Base-by-base conservation (phyloP, 2,329 filamentous ascomycete genomes). In the Alternaria longipes region DNA sequence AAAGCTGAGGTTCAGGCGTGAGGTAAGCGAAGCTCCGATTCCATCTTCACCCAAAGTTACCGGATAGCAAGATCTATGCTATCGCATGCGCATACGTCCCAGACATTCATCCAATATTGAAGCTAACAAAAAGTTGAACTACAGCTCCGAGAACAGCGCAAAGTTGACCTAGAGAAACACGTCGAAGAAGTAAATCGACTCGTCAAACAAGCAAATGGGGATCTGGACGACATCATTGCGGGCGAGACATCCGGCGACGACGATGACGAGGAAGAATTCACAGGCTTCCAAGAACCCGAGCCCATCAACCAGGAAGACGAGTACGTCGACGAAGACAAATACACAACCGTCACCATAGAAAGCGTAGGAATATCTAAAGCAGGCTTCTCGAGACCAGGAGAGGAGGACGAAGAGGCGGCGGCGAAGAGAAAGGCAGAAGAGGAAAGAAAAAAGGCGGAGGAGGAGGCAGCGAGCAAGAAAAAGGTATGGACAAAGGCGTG, bases 291-390 rank as follows among this genome's bases (percentile, higher is more conserved):
- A 38, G 89, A 90, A 67, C 77, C 59, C 50, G 84, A 88, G 22
- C 81, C 81, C 7, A 79, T 95, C 45, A 89, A 96, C 75, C 89
- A 92, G 69, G 91, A 97, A 77, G 93, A 94, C 68, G 93, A 98
- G 78, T 99, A 97, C 80, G 87, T 97, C 67, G 95, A 99, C 78
- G 95, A 98, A 78, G 94, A 97, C 78, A 91, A 91, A 75, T 97
- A 93, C 78, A 98, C 95, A 0, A 97, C 93, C 1, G 95, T 99
- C 26, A 97, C 92, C 0, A 89, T 99, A 1, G 94, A 97, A 77
- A 90, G 91, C 11, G 93, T 99, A 68, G 90, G 90, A 64, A 86
- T 96, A 16, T 90, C 91, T 12, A 87, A 88, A 67, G 88, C 93
- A 56, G 92, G 92, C 0, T 81, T 96, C 49, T 84, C 87, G 59